These are phyloP conservation scores for Spergularia azorica DNA, from an alignment of 179 eudicot species.

Conservation along the genomic window DNA sequence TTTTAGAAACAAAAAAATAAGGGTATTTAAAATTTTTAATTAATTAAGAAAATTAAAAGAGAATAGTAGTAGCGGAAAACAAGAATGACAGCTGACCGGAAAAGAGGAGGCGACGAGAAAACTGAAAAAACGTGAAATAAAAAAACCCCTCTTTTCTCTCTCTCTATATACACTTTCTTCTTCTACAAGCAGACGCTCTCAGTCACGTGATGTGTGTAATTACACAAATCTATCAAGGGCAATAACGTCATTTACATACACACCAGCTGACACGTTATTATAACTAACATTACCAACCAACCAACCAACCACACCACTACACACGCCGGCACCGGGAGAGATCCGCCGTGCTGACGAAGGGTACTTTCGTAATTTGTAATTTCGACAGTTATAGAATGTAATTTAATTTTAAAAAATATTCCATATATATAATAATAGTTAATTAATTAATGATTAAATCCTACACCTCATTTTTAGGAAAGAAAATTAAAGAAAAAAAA, in stretches of 20 bases:
- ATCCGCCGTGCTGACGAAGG: slow-evolving; percentile 20
- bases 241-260: background rate
- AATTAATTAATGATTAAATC: background rate
- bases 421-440: background rate
- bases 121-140: slow-evolving; percentile 1
- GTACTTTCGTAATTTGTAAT: slow-evolving; percentile 8
- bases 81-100: slow-evolving; percentile 44
- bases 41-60: background rate
- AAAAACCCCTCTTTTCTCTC: no score
- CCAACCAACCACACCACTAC: background rate
- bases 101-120: slow-evolving; percentile 15
- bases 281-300: background rate
- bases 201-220: slow-evolving; percentile 24
- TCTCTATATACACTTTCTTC: background rate
- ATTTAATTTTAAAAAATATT: no score
- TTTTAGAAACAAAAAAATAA: background rate
- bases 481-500: background rate
- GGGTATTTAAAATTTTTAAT: no score
- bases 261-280: slow-evolving; percentile 9
- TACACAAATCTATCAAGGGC: background rate
- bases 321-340: slow-evolving; percentile 18
- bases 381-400: background rate
- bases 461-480: background rate
- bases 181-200: slow-evolving; percentile 9
- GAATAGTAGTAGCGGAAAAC: slow-evolving; percentile 24